Evolutionary conservation across 495 filamentous ascomycete species (phyloP), one percentile per base, ranked within the genome.

Genomic region (Aspergillus homomorphus): DNA sequence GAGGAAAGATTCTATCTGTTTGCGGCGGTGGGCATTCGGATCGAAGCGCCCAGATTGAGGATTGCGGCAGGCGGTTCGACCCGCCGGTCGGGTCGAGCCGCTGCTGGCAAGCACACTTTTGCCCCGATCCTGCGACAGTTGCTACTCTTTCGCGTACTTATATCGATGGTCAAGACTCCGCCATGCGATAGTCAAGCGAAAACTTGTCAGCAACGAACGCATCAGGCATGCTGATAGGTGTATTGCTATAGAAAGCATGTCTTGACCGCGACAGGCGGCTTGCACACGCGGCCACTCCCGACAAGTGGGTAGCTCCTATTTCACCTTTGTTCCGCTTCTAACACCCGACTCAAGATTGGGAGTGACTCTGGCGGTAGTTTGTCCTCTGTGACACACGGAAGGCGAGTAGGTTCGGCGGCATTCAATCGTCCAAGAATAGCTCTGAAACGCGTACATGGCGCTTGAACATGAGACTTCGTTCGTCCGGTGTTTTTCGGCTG

Each of bases 1-100:
- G 44, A 21, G 16, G 18, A 46, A 21, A 21, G 18, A 19, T 21
- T 22, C 3, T 46, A 21, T 20, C 22, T 20, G 45, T 21, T 50
- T 50, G 20, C 21, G 46, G 46, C 33, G 33, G 33, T 38, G 46
- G 46, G 15, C 16, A 23, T 51, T 30, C 48, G 48, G 24, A 30
- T 51, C 24, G 24, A 51, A 51, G 48, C 24, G 24, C 15, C 23
- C 21, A 51, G 21, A 50, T n/a, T 21, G 23, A 20, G 22, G 48
- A 51, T 30, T 38, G 23, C 48, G 48, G 16, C 48, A 24, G 23
- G 48, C 48, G 48, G 48, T 51, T 51, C 48, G 21, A 51, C 23
- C 48, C 48, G 48, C 24, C 24, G 14, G 28, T 15, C 48, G 48
- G 48, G 48, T 51, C 48, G 23, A 51, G 23, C 48, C 48, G 48